Evolutionary conservation across 257 asterid genomes (phyloP).

Genomic region (Scutellaria minor): DNA sequence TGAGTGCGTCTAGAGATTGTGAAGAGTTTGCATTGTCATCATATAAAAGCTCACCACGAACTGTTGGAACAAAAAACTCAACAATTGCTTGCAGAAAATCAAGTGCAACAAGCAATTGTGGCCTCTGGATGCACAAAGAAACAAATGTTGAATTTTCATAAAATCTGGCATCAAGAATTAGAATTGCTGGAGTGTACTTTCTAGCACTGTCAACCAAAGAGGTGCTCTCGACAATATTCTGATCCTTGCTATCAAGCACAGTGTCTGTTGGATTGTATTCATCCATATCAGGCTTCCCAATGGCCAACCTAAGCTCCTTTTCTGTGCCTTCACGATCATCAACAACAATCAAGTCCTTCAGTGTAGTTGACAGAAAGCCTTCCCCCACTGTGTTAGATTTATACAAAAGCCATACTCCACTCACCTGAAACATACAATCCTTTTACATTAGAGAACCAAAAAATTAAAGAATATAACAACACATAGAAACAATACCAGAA

Average conservation of each 20-base stretch:
- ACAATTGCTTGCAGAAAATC: slow-evolving; percentile 88
- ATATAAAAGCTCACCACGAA: slow-evolving; percentile 66
- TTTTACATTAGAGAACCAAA: slow-evolving; percentile 25
- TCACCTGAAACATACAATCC: slow-evolving; percentile 58
- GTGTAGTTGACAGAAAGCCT: slow-evolving; percentile 79
- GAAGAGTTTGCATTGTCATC: slow-evolving; percentile 65
- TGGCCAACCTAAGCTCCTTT: slow-evolving; percentile 90
- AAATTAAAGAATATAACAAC: slow-evolving; percentile 14
- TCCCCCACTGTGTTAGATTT: slow-evolving; percentile 74
- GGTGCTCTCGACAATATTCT: slow-evolving; percentile 36
- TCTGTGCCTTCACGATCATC: slow-evolving; percentile 95
- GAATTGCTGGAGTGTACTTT: slow-evolving; percentile 75
- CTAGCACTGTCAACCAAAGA: slow-evolving; percentile 41
- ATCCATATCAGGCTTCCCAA: slow-evolving; percentile 74
- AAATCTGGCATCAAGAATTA: slow-evolving; percentile 85
- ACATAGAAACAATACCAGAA: not conserved
- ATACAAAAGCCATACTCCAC: slow-evolving; percentile 88
- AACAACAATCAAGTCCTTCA: slow-evolving; percentile 78
- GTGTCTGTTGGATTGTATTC: slow-evolving; percentile 49
- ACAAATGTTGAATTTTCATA: slow-evolving; percentile 59
- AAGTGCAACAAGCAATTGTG: slow-evolving; percentile 93
- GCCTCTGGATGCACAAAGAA: slow-evolving; percentile 93
- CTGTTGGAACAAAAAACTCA: slow-evolving; percentile 94
- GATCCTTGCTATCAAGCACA: slow-evolving; percentile 41
- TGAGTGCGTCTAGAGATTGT: slow-evolving; percentile 62